Evolutionary conservation across 2,329 filamentous ascomycete species (phyloP).

Genomic region (Clonostachys byssicola): DNA sequence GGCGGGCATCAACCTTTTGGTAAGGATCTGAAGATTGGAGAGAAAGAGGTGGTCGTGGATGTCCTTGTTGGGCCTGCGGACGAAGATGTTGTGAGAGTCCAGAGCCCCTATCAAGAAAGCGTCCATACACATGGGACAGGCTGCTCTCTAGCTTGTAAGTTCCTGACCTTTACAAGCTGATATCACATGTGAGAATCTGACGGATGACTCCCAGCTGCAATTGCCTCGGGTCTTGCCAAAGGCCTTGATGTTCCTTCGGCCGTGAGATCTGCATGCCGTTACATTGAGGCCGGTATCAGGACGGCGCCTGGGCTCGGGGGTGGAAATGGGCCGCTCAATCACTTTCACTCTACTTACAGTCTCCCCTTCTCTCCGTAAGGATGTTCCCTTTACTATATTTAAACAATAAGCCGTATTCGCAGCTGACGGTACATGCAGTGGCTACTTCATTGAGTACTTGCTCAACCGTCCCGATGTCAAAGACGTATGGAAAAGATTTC

Average conservation of each 20-base stretch:
- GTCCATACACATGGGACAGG: slow-evolving; percentile 92
- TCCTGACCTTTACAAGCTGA: background rate
- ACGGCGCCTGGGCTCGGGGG: slow-evolving; percentile 58
- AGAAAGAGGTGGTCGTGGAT: slow-evolving; percentile 68
- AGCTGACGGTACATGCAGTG: slow-evolving; percentile 36
- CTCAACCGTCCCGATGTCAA: slow-evolving; percentile 72
- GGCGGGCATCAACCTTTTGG: slow-evolving; percentile 85
- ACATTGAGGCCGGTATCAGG: slow-evolving; percentile 68
- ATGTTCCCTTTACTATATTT: slow-evolving; percentile 1
- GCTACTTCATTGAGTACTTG: slow-evolving; percentile 79
- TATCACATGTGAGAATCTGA: too few species aligned
- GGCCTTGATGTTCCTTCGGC: slow-evolving; percentile 53
- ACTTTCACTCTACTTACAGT: slow-evolving; percentile 68
- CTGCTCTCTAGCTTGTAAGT: slow-evolving; percentile 83
- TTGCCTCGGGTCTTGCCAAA: slow-evolving; percentile 67
- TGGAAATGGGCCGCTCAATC: slow-evolving; percentile 71
- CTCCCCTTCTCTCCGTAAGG: slow-evolving; percentile 64
- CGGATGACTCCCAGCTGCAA: slow-evolving; percentile 48
- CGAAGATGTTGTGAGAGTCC: slow-evolving; percentile 53
- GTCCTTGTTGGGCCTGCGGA: slow-evolving; percentile 62
- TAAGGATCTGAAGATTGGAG: slow-evolving; percentile 46
- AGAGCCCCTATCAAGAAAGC: slow-evolving; percentile 67
- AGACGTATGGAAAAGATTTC: slow-evolving; percentile 69
- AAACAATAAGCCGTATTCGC: background rate
- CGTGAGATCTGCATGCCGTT: slow-evolving; percentile 65